Evolutionary conservation across 805 yeast genomes (phyloP).

Genomic region (Sugiyamaella floridensis): DNA sequence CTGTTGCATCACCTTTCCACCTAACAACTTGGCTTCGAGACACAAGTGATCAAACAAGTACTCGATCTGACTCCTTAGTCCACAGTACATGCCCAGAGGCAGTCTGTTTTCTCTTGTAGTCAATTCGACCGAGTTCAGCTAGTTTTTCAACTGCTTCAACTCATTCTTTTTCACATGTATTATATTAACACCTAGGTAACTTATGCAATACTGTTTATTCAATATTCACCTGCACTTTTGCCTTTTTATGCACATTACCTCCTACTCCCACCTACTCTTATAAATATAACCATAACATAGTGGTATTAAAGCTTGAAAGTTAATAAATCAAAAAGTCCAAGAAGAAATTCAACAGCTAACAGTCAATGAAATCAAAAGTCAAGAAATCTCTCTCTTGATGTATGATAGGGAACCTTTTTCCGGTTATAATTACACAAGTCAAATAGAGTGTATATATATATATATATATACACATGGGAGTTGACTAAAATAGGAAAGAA

Average conservation of each 20-base stretch:
- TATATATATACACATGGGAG: too few relatives aligned
- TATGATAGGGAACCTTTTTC: too few relatives aligned
- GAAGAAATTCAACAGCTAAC: too few relatives aligned
- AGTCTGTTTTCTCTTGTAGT: neutral
- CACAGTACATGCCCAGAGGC: neutral
- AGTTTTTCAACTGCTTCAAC: slow-evolving; percentile 1
- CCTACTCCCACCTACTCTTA: too few relatives aligned
- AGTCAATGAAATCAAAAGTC: too few relatives aligned
- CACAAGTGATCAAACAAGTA: slow-evolving; percentile 1
- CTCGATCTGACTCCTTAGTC: neutral
- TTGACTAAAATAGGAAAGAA: too few relatives aligned
- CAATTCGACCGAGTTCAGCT: neutral
- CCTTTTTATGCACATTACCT: neutral
- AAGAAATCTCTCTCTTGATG: too few relatives aligned
- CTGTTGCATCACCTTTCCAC: slow-evolving; percentile 5
- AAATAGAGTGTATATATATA: too few relatives aligned
- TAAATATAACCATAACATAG: too few relatives aligned
- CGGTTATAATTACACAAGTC: too few relatives aligned
- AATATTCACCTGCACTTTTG: neutral
- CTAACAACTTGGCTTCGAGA: slow-evolving; percentile 11
- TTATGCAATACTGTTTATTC: neutral
- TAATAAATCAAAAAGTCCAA: too few relatives aligned
- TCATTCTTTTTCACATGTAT: neutral
- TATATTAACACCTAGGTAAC: neutral
- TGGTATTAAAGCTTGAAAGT: too few relatives aligned